Conservation (phyloP, 1,284 basidiomycete genomes). For the Phellinidium pouzarii region DNA sequence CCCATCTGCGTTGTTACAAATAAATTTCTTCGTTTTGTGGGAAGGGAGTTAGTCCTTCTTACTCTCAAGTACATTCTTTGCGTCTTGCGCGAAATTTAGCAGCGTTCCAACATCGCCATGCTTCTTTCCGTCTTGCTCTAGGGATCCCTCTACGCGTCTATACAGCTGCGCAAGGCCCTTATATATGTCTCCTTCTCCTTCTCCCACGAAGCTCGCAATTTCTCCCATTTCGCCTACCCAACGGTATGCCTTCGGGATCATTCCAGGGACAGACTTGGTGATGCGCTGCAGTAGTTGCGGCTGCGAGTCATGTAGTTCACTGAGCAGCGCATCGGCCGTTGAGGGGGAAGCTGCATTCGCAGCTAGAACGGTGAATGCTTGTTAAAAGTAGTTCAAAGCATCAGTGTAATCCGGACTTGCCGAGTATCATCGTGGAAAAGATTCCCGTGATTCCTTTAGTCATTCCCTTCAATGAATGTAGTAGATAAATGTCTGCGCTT, state of each 20-base stretch:
- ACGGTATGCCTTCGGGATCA: conserved; percentile 55
- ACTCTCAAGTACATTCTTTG: conserved; percentile 27
- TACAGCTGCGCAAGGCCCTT: conserved; percentile 42
- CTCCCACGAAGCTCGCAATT: conserved; percentile 46
- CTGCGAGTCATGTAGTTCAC: conserved; percentile 43
- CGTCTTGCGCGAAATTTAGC: conserved; percentile 39
- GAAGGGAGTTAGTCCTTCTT: background rate
- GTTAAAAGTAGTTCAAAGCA: background rate
- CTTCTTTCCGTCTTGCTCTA: conserved; percentile 30
- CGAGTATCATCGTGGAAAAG: conserved; percentile 51
- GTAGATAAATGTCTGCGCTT: background rate
- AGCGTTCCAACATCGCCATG: conserved; percentile 35
- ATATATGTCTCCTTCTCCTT: conserved; percentile 38
- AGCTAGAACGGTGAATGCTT: conserved; percentile 28
- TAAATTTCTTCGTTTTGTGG: background rate
- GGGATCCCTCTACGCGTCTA: conserved; percentile 35
- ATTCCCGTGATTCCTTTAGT: conserved; percentile 49
- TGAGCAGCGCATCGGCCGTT: conserved; percentile 45
- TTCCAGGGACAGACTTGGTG: conserved; percentile 34
- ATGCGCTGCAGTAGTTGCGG: conserved; percentile 37
- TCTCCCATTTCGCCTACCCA: conserved; percentile 59
- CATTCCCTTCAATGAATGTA: conserved; percentile 37
- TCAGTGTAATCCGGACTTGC: conserved; percentile 28
- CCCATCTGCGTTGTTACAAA: background rate
- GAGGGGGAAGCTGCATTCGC: conserved; percentile 53